Evolutionary conservation across 176 grass and related monocot genomes (phyloP), one percentile per base, ranked within the genome.

Genomic region (Alloteropsis semialata): DNA sequence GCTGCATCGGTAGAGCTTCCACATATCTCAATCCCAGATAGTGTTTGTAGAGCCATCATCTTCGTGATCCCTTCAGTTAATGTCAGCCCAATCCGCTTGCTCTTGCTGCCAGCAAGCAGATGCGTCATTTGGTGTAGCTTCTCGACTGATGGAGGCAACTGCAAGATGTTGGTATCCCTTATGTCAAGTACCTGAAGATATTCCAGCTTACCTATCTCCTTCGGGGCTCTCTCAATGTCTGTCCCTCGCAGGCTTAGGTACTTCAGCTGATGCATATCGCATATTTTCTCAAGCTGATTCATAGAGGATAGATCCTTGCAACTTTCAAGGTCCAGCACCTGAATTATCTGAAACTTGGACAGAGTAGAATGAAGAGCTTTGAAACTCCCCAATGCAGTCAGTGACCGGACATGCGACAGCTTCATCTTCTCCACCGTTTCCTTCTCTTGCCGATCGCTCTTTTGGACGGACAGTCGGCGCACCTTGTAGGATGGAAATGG

Each of bases 401-500:
- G 22, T 0, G 78, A 87, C 3, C 85, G 70, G 15, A 87, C 85
- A 22, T 87, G 85, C 0, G 77, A 81, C 0, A 87, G 5, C 10
- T 59, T 81, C 69, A 81, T 81, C 3, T 22, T 53, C 28, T 87
- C 60, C 2, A 87, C 22, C 2, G 1, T 58, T 0, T 29, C 53
- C 58, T 46, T 85, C 14, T 57, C 83, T 22, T 85, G 19, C 10
- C 0, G 0, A 0, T 21, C 21, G 28, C 34, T 77, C 51, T 29
- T 67, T 0, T 87, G 78, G 22, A 87, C 0, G 0, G 79, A 82
- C 11, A 87, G 3, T 0, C 79, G 46, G 0, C 79, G 38, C 0
- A 76, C 85, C 41, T 87, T 87, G 10, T 87, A 68, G 18, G n/a
- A 34, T 33, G 71, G 78, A 42, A 82, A 30, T 8, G 78, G 78